Conservation (phyloP, 495 filamentous ascomycete genomes). For the Penicillium crystallinum region DNA sequence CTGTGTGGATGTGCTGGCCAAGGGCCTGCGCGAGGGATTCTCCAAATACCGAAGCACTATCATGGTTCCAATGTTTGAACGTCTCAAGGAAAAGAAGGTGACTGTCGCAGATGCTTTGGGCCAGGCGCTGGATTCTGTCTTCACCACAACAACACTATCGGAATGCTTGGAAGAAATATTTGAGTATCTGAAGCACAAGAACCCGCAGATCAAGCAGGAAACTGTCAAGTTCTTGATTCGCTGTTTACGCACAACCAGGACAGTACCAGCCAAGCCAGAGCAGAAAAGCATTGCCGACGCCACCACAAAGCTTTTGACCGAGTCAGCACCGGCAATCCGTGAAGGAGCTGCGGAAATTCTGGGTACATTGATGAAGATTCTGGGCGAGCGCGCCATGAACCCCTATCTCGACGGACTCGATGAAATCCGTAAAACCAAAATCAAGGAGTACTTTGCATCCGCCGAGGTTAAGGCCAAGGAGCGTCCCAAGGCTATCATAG, state of each 20-base stretch:
- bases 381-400: slow-evolving; percentile 95
- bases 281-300: slow-evolving; percentile 80
- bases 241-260: slow-evolving; percentile 76
- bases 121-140: slow-evolving; percentile 81
- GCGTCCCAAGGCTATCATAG: slow-evolving; percentile 77
- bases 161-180: slow-evolving; percentile 88
- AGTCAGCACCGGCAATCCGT: slow-evolving; percentile 77
- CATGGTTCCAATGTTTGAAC: slow-evolving; percentile 84
- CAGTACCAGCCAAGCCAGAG: slow-evolving; percentile 77
- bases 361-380: slow-evolving; percentile 97
- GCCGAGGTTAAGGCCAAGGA: slow-evolving; percentile 97
- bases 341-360: slow-evolving; percentile 86
- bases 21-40: slow-evolving; percentile 75
- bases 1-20: slow-evolving; percentile 88
- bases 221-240: slow-evolving; percentile 86
- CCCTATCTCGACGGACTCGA: slow-evolving; percentile 92
- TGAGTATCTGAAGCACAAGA: slow-evolving; percentile 85
- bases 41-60: slow-evolving; percentile 73
- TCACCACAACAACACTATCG: slow-evolving; percentile 66
- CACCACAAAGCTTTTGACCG: slow-evolving; percentile 80
- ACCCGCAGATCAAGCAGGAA: slow-evolving; percentile 94
- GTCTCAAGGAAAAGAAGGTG: slow-evolving; percentile 95
- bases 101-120: slow-evolving; percentile 81
- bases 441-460: slow-evolving; percentile 89
- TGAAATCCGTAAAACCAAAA: slow-evolving; percentile 91